Evolutionary conservation across 176 grass and related monocot species (phyloP).

Genomic region (Ensete ventricosum): DNA sequence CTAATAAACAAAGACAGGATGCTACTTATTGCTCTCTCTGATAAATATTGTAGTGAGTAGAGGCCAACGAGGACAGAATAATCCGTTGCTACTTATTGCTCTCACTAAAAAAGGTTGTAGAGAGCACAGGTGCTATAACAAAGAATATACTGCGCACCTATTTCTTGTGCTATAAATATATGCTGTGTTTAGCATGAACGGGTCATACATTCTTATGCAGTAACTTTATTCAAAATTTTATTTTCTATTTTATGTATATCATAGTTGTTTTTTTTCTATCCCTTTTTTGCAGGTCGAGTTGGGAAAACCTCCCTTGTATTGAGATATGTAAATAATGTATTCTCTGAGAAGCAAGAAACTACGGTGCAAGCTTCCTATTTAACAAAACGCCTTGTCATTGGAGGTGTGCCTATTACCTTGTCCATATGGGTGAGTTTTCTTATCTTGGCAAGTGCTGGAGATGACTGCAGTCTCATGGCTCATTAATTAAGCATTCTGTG

Average conservation of each 20-base stretch:
- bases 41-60: neutral
- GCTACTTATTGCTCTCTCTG: neutral
- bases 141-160: no score
- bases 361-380: conserved; percentile 78
- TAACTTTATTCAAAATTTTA: neutral
- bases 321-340: conserved; percentile 66
- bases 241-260: conserved; percentile 2
- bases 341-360: conserved; percentile 78
- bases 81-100: neutral
- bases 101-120: neutral
- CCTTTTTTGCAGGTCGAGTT: conserved; percentile 40
- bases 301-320: conserved; percentile 79
- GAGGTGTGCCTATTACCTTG: conserved; percentile 71
- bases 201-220: neutral
- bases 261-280: neutral
- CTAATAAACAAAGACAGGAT: neutral
- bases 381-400: conserved; percentile 55
- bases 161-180: no score
- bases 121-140: no score
- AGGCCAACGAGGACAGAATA: neutral
- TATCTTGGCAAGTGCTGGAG: conserved; percentile 10
- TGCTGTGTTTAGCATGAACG: neutral
- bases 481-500: neutral
- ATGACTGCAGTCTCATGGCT: neutral
- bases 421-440: conserved; percentile 73